Evolutionary conservation across 2,329 filamentous ascomycete genomes (phyloP).

Genomic region (Nigrospora oryzae): DNA sequence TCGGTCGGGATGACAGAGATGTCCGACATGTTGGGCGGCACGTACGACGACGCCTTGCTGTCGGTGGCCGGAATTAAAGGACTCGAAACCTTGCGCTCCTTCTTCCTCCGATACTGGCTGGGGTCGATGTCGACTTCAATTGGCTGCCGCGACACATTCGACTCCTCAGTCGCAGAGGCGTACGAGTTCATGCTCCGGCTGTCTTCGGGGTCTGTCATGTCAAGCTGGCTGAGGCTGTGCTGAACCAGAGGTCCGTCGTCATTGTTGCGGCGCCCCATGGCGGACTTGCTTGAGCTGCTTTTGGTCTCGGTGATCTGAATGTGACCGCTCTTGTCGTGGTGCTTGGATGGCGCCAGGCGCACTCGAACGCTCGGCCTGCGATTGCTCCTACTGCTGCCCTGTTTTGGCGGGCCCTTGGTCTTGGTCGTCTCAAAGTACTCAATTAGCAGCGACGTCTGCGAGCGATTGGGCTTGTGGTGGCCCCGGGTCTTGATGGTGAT

Average conservation of each 20-base stretch:
- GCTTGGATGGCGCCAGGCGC: conserved; percentile 72
- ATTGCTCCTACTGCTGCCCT: conserved; percentile 43
- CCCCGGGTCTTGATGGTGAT: conserved; percentile 81
- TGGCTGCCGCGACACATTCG: conserved; percentile 66
- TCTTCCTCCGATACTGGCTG: conserved; percentile 43
- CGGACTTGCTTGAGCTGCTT: conserved; percentile 58
- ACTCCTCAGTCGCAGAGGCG: conserved; percentile 71
- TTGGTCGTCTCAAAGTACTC: conserved; percentile 89
- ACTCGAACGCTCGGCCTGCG: conserved; percentile 75
- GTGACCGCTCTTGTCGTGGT: conserved; percentile 57
- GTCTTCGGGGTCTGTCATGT: conserved; percentile 47
- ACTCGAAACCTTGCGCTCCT: conserved; percentile 51
- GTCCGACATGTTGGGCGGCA: conserved; percentile 65
- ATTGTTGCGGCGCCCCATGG: conserved; percentile 30
- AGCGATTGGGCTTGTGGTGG: conserved; percentile 51
- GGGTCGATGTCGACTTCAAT: conserved; percentile 85
- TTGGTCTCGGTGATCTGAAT: conserved; percentile 81
- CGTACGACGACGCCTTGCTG: conserved; percentile 51
- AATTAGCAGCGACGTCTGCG: conserved; percentile 85
- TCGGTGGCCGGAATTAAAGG: conserved; percentile 53
- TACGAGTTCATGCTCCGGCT: conserved; percentile 63
- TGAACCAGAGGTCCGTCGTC: conserved; percentile 33
- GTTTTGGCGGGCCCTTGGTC: conserved; percentile 36
- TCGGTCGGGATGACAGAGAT: conserved; percentile 68
- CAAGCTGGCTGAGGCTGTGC: conserved; percentile 17